These are phyloP conservation scores for Marasmius tenuissimus DNA, from an alignment of 1,284 basidiomycete species.

Conservation along the genomic window DNA sequence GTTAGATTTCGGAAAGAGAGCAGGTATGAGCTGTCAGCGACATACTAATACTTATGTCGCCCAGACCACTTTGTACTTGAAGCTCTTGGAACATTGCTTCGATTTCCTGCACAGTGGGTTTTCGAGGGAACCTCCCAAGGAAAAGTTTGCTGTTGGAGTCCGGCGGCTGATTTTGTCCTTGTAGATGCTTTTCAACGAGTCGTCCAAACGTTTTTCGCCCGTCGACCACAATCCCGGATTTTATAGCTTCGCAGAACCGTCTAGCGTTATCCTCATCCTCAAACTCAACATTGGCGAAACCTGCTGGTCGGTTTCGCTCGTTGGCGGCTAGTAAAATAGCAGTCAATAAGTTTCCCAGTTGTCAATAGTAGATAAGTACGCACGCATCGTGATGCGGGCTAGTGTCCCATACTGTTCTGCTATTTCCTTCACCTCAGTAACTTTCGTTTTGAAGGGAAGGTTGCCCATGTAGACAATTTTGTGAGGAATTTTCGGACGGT, in stretches of 20 bases:
- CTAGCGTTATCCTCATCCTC: not conserved
- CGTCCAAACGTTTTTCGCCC: not conserved
- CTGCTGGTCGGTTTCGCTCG: not conserved
- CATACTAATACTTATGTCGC: not conserved
- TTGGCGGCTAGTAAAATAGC: not conserved
- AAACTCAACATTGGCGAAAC: not conserved
- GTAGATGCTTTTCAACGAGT: not conserved
- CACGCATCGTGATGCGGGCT: not conserved
- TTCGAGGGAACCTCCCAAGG: not conserved
- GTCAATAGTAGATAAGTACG: not conserved
- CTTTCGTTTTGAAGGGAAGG: not conserved
- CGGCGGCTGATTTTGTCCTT: not conserved
- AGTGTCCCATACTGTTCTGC: not conserved
- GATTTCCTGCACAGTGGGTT: not conserved
- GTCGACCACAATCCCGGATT: not conserved
- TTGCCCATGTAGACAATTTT: not conserved
- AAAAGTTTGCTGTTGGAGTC: not conserved
- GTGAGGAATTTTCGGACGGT: not conserved
- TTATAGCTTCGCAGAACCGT: not conserved
- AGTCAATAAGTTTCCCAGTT: not conserved
- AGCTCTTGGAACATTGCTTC: not conserved
- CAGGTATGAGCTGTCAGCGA: not conserved
- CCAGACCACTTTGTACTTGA: not conserved
- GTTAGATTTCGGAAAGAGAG: not conserved
- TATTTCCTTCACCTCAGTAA: not conserved